Evolutionary conservation across 1,284 basidiomycete genomes (phyloP).

Genomic region (Phylloboletellus chloephorus): DNA sequence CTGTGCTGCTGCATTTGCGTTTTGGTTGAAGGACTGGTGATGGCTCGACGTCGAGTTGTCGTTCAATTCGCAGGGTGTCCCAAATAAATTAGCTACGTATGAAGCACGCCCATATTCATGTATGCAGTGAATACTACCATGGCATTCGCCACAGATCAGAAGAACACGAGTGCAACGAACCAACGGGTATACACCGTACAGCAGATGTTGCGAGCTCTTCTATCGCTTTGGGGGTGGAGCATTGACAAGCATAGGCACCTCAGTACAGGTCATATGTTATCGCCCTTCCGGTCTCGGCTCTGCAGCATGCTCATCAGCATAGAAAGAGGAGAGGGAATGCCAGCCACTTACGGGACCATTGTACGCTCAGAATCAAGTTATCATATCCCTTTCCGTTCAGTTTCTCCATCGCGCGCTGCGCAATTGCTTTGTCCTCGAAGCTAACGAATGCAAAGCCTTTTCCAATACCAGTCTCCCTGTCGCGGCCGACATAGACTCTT

Average conservation of each 20-base stretch:
- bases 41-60: too few species aligned
- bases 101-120: too few species aligned
- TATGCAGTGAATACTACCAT: too few species aligned
- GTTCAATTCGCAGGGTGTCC: too few species aligned
- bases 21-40: background rate
- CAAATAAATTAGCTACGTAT: too few species aligned
- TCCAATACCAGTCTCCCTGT: slow-evolving; percentile 90
- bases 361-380: slow-evolving; percentile 81
- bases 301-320: slow-evolving; percentile 15
- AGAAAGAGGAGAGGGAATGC: background rate
- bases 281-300: slow-evolving; percentile 40
- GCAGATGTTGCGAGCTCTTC: too few species aligned
- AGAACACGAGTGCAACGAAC: too few species aligned
- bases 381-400: slow-evolving; percentile 91
- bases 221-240: too few species aligned
- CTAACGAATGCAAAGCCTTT: slow-evolving; percentile 97
- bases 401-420: slow-evolving; percentile 89
- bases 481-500: slow-evolving; percentile 91
- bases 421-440: slow-evolving; percentile 80
- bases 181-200: too few species aligned
- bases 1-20: slow-evolving; percentile 10
- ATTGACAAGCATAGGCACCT: too few species aligned
- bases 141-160: too few species aligned
- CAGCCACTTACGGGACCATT: slow-evolving; percentile 73
- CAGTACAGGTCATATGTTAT: too few species aligned